Conservation (phyloP, 805 yeast species). For the Myxozyma vanderwaltii region DNA sequence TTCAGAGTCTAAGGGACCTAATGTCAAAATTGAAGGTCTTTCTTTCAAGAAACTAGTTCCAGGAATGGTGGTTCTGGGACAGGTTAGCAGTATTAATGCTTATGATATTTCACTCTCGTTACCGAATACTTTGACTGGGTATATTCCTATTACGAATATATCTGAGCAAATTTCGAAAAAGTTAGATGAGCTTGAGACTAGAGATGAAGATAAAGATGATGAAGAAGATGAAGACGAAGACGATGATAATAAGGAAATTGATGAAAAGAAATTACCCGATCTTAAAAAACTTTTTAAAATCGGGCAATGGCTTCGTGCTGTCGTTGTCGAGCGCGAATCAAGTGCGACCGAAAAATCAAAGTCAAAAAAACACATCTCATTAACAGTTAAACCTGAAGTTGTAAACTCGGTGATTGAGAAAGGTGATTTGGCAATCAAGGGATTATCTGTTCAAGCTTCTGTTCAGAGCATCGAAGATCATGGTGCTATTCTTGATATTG, state of each 20-base stretch:
- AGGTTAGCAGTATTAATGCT: slow-evolving; percentile 60
- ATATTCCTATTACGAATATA: slow-evolving; percentile 70
- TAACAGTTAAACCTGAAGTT: slow-evolving; percentile 71
- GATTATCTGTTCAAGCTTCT: slow-evolving; percentile 71
- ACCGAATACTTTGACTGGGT: slow-evolving; percentile 81
- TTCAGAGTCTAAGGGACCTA: neutral
- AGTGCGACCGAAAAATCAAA: slow-evolving; percentile 44
- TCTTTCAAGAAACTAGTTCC: slow-evolving; percentile 63
- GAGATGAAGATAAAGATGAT: slow-evolving; percentile 42
- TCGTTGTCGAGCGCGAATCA: slow-evolving; percentile 60
- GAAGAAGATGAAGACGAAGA: slow-evolving; percentile 41
- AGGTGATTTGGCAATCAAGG: slow-evolving; percentile 61
- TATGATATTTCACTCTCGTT: slow-evolving; percentile 69
- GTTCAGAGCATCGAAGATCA: slow-evolving; percentile 87
- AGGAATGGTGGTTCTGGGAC: slow-evolving; percentile 79
- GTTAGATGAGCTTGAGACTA: slow-evolving; percentile 54
- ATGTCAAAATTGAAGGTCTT: slow-evolving; percentile 52
- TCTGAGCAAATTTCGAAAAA: slow-evolving; percentile 61
- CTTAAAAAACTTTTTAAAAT: slow-evolving; percentile 56
- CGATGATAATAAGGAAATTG: slow-evolving; percentile 39
- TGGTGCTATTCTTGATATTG: slow-evolving; percentile 77
- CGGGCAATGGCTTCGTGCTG: slow-evolving; percentile 88
- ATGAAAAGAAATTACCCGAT: slow-evolving; percentile 52
- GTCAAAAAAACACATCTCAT: slow-evolving; percentile 59
- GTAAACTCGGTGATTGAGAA: slow-evolving; percentile 63